Percentiles rank a stretch among this genome's conserved stretches.
Conservation (phyloP, 2,329 filamentous ascomycete species). For the Grosmannia huntii region DNA sequence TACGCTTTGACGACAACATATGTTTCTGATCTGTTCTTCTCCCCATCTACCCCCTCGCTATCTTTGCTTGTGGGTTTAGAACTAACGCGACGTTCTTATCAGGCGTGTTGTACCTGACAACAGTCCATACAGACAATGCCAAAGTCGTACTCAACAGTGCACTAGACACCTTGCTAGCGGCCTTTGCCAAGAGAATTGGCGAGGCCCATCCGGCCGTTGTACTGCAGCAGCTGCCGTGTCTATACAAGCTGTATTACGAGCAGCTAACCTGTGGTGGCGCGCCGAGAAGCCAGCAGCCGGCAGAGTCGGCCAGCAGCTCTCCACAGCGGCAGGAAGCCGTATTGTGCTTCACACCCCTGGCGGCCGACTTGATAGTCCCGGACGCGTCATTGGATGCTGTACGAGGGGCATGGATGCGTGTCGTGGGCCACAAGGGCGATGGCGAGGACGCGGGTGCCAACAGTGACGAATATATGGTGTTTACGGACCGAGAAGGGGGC, state of each 20-base stretch:
- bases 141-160: constrained; percentile 26
- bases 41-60: constrained; percentile 1
- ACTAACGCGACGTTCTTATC: neutral
- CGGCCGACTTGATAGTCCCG: constrained; percentile 59
- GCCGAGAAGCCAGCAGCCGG: neutral
- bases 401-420: constrained; percentile 53
- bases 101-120: constrained; percentile 29
- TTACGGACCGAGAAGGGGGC: constrained; percentile 58
- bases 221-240: constrained; percentile 14
- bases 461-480: constrained; percentile 53
- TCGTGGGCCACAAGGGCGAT: constrained; percentile 32
- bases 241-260: constrained; percentile 45
- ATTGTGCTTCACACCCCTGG: constrained; percentile 43
- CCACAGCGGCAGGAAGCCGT: constrained; percentile 14
- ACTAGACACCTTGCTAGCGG: constrained; percentile 25
- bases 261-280: constrained; percentile 25
- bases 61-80: neutral
- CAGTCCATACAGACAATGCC: constrained; percentile 23
- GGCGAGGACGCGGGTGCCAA: constrained; percentile 4
- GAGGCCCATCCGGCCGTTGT: constrained; percentile 15
- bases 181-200: constrained; percentile 15
- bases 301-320: constrained; percentile 20
- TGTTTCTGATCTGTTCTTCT: constrained; percentile 14
- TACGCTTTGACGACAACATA: constrained; percentile 60
- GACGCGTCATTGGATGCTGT: constrained; percentile 58